These are phyloP conservation scores for Penstemon barbatus DNA, from an alignment of 257 asterid genomes.

Conservation along the genomic window DNA sequence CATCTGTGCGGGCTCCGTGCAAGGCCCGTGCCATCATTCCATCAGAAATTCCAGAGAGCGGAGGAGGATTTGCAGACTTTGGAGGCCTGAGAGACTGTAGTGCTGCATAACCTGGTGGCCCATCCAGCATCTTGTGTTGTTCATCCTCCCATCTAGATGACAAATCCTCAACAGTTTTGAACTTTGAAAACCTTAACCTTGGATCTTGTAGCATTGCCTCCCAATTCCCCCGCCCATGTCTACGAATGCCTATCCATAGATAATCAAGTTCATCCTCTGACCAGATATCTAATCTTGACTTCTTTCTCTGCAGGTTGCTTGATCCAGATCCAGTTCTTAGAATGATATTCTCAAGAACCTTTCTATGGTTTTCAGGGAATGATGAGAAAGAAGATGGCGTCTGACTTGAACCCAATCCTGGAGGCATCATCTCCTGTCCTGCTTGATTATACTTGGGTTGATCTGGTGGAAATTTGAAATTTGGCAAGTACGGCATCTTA, in stretches of 20 bases:
- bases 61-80: constrained; percentile 41
- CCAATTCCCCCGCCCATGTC: constrained; percentile 94
- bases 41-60: constrained; percentile 69
- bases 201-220: constrained; percentile 83
- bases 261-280: constrained; percentile 94
- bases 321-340: constrained; percentile 79
- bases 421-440: constrained; percentile 56
- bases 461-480: constrained; percentile 61
- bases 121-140: constrained; percentile 74
- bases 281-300: constrained; percentile 66
- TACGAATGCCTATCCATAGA: constrained; percentile 95
- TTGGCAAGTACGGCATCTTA: constrained; percentile 66
- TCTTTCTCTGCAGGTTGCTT: constrained; percentile 47
- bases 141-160: constrained; percentile 89
- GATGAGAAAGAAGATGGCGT: constrained; percentile 58
- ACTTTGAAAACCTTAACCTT: constrained; percentile 74
- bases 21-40: constrained; percentile 64
- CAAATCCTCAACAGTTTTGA: constrained; percentile 70
- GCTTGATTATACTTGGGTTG: constrained; percentile 52
- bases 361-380: constrained; percentile 82
- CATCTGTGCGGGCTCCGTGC: constrained; percentile 47
- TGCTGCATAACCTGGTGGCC: constrained; percentile 47
- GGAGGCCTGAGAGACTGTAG: constrained; percentile 48
- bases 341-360: constrained; percentile 76
- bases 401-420: constrained; percentile 53